A percentile compares a stretch with the other conserved stretches of the same genome.
phyloP scores from a whole-genome alignment of 257 asterid species.

The Galeopsis tetrahit region DNA sequence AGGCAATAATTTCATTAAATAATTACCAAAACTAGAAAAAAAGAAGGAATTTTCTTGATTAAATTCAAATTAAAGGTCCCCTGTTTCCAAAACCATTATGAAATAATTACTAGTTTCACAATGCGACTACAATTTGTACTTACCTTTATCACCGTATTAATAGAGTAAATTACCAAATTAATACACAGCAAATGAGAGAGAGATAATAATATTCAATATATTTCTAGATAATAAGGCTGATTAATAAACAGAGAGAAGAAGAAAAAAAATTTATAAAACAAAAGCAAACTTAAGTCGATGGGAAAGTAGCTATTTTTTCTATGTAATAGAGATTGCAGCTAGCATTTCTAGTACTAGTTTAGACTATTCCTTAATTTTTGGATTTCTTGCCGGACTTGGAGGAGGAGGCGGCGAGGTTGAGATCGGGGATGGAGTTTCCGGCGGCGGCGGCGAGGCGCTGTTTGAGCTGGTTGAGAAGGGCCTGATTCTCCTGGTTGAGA shows the following conservation, averaged over 20 bases:
- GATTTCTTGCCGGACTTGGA: slow-evolving; percentile 54
- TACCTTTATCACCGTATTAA: background rate
- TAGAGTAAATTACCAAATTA: background rate
- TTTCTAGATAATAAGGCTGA: slow-evolving; percentile 8
- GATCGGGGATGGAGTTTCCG: slow-evolving; percentile 47
- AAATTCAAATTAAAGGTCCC: slow-evolving; percentile 20
- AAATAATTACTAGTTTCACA: background rate
- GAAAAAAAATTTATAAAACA: background rate
- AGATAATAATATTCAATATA: background rate
- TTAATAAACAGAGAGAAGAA: slow-evolving; percentile 1
- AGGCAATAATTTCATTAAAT: slow-evolving; percentile 4
- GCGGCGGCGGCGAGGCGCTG: slow-evolving; percentile 53
- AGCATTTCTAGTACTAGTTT: slow-evolving; percentile 19
- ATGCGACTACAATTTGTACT: background rate
- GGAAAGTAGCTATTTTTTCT: slow-evolving; percentile 30
- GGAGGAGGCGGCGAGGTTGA: slow-evolving; percentile 41
- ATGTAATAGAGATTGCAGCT: slow-evolving; percentile 24
- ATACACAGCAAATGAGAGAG: background rate
- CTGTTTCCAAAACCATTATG: slow-evolving; percentile 18
- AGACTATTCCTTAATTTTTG: slow-evolving; percentile 43
- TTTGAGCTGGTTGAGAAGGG: slow-evolving; percentile 65
- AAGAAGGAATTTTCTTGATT: background rate
- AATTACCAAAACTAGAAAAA: background rate
- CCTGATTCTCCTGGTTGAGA: slow-evolving; percentile 79
- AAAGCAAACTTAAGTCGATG: background rate